Evolutionary conservation across 148 eudicot species (phyloP).

Genomic region (Bassia scoparia): DNA sequence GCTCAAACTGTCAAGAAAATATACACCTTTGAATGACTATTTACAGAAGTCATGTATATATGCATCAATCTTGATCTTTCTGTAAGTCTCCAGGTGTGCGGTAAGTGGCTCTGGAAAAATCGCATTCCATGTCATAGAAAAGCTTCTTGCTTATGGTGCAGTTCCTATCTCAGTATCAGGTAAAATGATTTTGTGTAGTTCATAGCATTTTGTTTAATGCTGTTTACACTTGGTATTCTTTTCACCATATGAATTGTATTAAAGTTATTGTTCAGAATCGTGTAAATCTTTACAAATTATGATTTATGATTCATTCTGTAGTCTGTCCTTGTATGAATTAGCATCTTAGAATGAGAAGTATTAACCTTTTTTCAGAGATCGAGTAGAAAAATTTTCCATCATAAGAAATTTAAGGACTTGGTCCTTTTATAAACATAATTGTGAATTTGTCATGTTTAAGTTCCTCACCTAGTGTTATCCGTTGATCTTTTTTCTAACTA

Average conservation of each 20-base stretch:
- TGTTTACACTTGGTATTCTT: not conserved
- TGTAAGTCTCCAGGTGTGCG: conserved; percentile 59
- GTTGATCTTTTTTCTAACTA: too few species aligned
- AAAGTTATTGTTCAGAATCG: not conserved
- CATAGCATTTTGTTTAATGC: conserved; percentile 4
- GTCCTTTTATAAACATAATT: too few species aligned
- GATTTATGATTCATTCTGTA: not conserved
- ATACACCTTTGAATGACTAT: not conserved
- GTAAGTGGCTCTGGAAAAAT: conserved; percentile 99
- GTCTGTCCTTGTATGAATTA: too few species aligned
- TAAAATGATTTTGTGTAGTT: too few species aligned
- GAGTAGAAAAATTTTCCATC: too few species aligned
- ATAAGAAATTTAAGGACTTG: too few species aligned
- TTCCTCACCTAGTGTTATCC: too few species aligned
- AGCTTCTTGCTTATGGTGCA: conserved; percentile 90
- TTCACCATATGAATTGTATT: not conserved
- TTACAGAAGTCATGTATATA: not conserved
- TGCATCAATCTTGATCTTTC: conserved; percentile 6
- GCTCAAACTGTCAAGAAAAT: not conserved
- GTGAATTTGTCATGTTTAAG: too few species aligned
- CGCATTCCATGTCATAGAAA: conserved; percentile 94
- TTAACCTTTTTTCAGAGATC: too few species aligned
- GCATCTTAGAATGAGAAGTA: too few species aligned
- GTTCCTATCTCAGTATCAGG: conserved; percentile 93
- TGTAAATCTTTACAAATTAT: not conserved